Evolutionary conservation across 1,284 basidiomycete genomes (phyloP), one percentile per base, ranked within the genome.

Genomic region (Tilletia setariae): DNA sequence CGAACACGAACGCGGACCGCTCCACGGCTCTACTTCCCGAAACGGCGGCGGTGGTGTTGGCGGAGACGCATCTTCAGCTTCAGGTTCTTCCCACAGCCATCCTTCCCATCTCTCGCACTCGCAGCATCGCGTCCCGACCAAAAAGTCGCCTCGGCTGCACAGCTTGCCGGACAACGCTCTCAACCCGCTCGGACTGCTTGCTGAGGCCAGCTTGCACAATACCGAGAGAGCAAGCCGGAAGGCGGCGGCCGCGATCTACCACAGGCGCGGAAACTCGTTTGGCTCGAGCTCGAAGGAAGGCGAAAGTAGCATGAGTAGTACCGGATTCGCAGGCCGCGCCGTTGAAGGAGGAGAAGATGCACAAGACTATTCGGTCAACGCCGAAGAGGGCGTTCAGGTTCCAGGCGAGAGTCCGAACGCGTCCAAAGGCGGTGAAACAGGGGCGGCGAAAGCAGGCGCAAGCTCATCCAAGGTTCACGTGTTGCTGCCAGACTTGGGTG

Each of bases 101-200:
- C 23, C 21, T 53, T 28, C 51, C 21, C 51, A 53, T 28, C 16
- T 25, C 15, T 28, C 16, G 6, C 51, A 25, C 21, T 28, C 21
- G 15, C 51, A n/a, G 23, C 51, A 53, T 53, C 51, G 51, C 3
- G 21, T 53, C 23, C 51, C 51, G 16, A 53, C n/a, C 28, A 53
- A 53, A 23, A 53, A 11, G 89, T 93, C 63, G 90, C 90, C 70
- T 91, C 92, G 89, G 87, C 75, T 71, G 80, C 67, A 77, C 81
- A 76, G 77, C 72, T 74, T 87, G 90, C 83, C 80, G 1, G 79
- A 81, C 71, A 79, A 79, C 68, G 76, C 79, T 16, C 73, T 83
- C 68, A 82, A 81, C 62, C 79, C 80, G 25, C 75, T 82, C 2
- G 81, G 81, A n/a, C 70, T 82, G n/a, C 74, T 82, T 11, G 80